Evolutionary conservation across 352 stramenopile genomes (phyloP).

Genomic region (Pythium grandisporangium): DNA sequence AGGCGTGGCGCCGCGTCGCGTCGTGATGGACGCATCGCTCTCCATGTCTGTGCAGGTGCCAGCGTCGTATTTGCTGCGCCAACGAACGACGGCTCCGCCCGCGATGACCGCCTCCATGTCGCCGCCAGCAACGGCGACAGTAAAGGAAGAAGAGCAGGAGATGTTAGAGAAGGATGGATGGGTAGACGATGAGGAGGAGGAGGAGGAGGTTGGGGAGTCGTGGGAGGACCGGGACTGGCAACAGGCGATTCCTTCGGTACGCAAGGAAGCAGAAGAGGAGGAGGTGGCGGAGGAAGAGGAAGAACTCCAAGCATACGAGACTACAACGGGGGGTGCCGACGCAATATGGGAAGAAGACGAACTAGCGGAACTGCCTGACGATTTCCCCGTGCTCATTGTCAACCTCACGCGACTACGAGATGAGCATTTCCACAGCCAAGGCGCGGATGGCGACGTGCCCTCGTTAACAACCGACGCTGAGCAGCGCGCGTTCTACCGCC

Average conservation of each 20-base stretch:
- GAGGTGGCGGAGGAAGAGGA: background rate
- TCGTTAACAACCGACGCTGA: slow-evolving; percentile 16
- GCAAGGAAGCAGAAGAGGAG: too few species aligned
- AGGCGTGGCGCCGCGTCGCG: slow-evolving; percentile 3
- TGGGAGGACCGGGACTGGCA: slow-evolving; percentile 11
- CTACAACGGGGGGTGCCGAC: too few species aligned
- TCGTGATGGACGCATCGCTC: slow-evolving; percentile 11
- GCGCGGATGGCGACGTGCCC: background rate
- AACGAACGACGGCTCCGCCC: background rate
- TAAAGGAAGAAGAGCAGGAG: too few species aligned
- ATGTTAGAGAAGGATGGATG: too few species aligned
- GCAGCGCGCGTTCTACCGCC: slow-evolving; percentile 14
- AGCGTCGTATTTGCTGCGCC: background rate
- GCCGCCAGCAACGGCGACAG: background rate
- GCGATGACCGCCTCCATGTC: background rate
- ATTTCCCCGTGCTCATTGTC: slow-evolving; percentile 29
- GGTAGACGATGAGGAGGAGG: background rate
- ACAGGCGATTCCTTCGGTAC: background rate
- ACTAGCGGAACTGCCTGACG: slow-evolving; percentile 16
- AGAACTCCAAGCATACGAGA: too few species aligned
- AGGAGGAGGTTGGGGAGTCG: slow-evolving; percentile 5
- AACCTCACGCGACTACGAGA: slow-evolving; percentile 22
- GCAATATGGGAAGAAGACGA: slow-evolving; percentile 17
- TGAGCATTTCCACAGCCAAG: slow-evolving; percentile 17
- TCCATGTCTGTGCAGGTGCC: slow-evolving; percentile 14